Conservation (phyloP, 2,329 filamentous ascomycete species). For the Xylariaceae sp. region DNA sequence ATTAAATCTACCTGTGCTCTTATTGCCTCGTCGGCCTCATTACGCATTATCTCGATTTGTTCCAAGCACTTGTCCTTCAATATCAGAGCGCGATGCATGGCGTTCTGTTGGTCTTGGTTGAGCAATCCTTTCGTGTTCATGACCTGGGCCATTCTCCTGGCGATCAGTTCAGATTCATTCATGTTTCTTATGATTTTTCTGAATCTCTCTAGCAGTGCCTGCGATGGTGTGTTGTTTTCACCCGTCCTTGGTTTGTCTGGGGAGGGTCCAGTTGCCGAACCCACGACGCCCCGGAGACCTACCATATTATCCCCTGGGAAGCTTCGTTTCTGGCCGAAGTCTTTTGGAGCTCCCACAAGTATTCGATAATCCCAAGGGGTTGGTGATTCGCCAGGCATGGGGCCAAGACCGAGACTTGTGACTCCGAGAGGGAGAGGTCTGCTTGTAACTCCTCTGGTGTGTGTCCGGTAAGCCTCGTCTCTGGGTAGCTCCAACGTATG, state of each 20-base stretch:
- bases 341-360: constrained; percentile 18
- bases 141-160: background rate
- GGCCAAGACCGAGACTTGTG: constrained; percentile 14
- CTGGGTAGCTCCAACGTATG: constrained; percentile 9
- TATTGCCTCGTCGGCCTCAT: no score
- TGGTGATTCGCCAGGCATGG: constrained; percentile 23
- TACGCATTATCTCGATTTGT: no score
- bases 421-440: constrained; percentile 18
- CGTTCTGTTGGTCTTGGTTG: no score
- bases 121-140: no score
- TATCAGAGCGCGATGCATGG: no score
- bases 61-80: no score
- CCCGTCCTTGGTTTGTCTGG: background rate
- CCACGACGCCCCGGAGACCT: background rate
- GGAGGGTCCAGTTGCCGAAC: background rate
- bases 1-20: no score
- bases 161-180: background rate
- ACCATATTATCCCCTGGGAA: background rate
- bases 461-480: constrained; percentile 3
- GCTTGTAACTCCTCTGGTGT: constrained; percentile 10
- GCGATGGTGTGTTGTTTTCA: background rate
- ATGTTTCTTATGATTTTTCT: background rate
- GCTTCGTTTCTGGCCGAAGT: constrained; percentile 5
- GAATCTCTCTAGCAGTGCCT: background rate
- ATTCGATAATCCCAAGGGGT: constrained; percentile 13